These are phyloP conservation scores for Aspergillus sp. DNA, from an alignment of 2,329 filamentous ascomycete genomes.

Conservation along the genomic window DNA sequence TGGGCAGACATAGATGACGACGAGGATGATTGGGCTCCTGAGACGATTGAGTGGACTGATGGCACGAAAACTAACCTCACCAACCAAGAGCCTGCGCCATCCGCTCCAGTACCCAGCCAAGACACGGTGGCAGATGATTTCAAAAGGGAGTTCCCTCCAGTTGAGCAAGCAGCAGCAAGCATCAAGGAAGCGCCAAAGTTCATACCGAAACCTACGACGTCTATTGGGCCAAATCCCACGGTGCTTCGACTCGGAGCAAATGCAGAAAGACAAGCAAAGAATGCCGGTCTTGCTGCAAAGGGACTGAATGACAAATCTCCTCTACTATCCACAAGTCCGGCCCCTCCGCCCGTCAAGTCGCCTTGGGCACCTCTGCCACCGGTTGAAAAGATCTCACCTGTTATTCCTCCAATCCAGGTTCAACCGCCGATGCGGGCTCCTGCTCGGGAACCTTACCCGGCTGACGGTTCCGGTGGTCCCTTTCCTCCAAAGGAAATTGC, in stretches of 20 bases:
- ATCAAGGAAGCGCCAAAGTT: slow-evolving; percentile 31
- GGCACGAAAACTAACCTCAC: slow-evolving; percentile 65
- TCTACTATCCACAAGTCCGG: slow-evolving; percentile 46
- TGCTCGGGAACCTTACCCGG: slow-evolving; percentile 57
- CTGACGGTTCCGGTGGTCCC: slow-evolving; percentile 57
- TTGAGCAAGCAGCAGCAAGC: slow-evolving; percentile 25
- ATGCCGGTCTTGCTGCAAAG: slow-evolving; percentile 48
- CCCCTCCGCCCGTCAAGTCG: slow-evolving; percentile 74
- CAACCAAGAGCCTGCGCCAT: slow-evolving; percentile 38
- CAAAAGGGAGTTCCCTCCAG: slow-evolving; percentile 25
- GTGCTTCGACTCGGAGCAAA: slow-evolving; percentile 52
- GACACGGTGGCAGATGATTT: slow-evolving; percentile 23
- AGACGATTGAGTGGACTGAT: slow-evolving; percentile 69
- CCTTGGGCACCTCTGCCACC: slow-evolving; percentile 89
- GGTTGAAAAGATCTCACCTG: slow-evolving; percentile 74
- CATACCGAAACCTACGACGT: slow-evolving; percentile 42
- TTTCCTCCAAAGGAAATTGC: slow-evolving; percentile 76
- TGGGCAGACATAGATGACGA: slow-evolving; percentile 71
- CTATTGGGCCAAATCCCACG: slow-evolving; percentile 52
- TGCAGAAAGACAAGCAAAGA: slow-evolving; percentile 49
- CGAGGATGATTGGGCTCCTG: slow-evolving; percentile 68
- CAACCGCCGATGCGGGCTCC: slow-evolving; percentile 53
- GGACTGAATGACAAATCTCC: slow-evolving; percentile 57
- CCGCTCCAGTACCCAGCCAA: slow-evolving; percentile 20
- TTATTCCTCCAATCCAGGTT: slow-evolving; percentile 54